Evolutionary conservation across 495 filamentous ascomycete species (phyloP), one percentile per base, ranked within the genome.

Genomic region (Lophiotrema nucula): DNA sequence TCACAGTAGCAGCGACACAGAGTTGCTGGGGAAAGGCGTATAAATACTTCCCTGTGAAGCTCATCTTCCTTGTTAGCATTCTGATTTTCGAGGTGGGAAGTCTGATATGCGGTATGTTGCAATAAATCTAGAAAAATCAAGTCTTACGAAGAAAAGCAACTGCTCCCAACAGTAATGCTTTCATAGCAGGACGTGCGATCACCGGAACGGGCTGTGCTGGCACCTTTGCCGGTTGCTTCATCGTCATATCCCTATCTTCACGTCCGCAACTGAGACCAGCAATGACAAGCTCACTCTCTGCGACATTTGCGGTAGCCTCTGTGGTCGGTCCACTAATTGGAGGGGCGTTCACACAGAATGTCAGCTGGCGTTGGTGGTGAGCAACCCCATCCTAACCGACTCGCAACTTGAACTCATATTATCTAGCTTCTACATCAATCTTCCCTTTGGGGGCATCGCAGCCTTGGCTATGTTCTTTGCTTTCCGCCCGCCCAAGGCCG

Each of bases 181-280:
- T 96, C 25, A 95, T 96, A 58, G 70, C 91, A 53, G 91, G 92
- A 10, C 85, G 92, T 27, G 91, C 92, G 15, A 76, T 96, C 44
- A 88, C 90, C 19, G 91, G 91, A 21, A 57, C 95, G 16, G 91
- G 90, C 21, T 79, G 31, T 8, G 31, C 91, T 0, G 92, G 89
- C 39, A 80, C 96, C 48, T 91, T 90, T 69, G 85, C 85, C 1
- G 91, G 91, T 4, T 84, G 84, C 1, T 78, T 92, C 41, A 81
- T 90, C 57, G 93, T 95, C 67, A 77, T 95, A 15, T 79, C 83
- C 28, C 80, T 88, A 64, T 83, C 82, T 22, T 83, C 92, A 0
- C 88, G 89, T 0, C 76, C 95, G 0, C 71, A 70, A 8, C 80
- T 83, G 48, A 77, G 90, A 1, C 88, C 91, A 0, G 72, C 83